Percentiles rank a stretch among this genome's conserved stretches.
phyloP scores from a whole-genome alignment of 2,329 filamentous ascomycete species.

The Colletotrichum sp. region DNA sequence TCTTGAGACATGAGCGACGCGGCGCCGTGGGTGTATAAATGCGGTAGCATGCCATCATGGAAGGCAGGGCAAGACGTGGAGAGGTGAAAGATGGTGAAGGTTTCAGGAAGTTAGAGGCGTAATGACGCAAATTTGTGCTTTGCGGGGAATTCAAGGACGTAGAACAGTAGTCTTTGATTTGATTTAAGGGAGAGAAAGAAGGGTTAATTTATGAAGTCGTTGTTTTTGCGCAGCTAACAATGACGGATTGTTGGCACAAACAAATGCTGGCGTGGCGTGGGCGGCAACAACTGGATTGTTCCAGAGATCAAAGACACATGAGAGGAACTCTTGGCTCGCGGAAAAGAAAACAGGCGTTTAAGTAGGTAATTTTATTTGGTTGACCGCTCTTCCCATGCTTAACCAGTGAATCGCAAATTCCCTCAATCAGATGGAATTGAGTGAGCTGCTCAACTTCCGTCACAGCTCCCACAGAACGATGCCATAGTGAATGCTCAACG shows the following conservation, averaged over 20 bases:
- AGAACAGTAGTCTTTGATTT: background rate
- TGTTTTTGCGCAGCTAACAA: background rate
- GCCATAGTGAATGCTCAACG: too few species aligned
- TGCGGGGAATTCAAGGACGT: background rate
- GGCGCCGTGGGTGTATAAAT: background rate
- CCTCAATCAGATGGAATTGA: background rate
- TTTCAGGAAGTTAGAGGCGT: background rate
- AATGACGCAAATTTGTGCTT: background rate
- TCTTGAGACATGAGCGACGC: background rate
- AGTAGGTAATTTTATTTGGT: background rate
- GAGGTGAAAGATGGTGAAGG: background rate
- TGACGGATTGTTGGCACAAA: background rate
- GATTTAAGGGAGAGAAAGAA: background rate
- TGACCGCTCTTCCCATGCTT: background rate
- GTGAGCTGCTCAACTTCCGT: background rate
- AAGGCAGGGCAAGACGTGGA: background rate
- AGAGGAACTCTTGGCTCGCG: rapidly evolving
- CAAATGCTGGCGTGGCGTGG: rapidly evolving
- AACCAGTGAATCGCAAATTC: background rate
- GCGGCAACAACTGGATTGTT: background rate
- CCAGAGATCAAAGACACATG: background rate
- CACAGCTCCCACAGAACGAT: too few species aligned
- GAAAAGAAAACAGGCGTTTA: background rate
- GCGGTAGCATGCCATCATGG: background rate
- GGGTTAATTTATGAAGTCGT: background rate